Conservation (phyloP, 768 basidiomycete species). For the Paxillus involutus region DNA sequence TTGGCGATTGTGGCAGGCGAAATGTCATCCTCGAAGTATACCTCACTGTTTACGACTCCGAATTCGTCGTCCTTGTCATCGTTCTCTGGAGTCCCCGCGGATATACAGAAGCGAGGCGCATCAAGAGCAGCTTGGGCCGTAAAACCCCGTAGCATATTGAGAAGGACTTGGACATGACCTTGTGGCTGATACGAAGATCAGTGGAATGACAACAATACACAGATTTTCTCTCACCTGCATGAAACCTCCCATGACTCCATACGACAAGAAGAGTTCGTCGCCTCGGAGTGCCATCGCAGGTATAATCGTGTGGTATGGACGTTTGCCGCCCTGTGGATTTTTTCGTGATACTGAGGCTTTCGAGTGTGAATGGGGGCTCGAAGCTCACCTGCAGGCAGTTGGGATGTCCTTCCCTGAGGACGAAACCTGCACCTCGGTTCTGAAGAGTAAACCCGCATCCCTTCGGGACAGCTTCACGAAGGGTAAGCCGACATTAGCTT, state of each 20-base stretch:
- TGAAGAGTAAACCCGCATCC: slow-evolving; percentile 97
- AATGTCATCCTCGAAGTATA: slow-evolving; percentile 89
- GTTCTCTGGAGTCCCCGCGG: slow-evolving; percentile 71
- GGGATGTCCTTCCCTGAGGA: slow-evolving; percentile 76
- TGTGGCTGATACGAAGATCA: slow-evolving; percentile 60
- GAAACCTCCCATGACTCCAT: slow-evolving; percentile 90
- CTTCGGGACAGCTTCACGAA: slow-evolving; percentile 72
- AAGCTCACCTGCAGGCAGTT: slow-evolving; percentile 70
- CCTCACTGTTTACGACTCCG: slow-evolving; percentile 71
- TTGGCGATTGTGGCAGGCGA: slow-evolving; percentile 56
- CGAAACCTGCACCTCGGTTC: slow-evolving; percentile 88
- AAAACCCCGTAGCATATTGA: slow-evolving; percentile 87
- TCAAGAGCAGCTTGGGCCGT: slow-evolving; percentile 89
- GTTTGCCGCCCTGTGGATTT: slow-evolving; percentile 67
- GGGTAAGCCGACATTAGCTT: slow-evolving; percentile 2
- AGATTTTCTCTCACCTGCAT: slow-evolving; percentile 60
- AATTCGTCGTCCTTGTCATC: slow-evolving; percentile 48
- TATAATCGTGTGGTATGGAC: slow-evolving; percentile 92
- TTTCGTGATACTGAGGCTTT: background rate
- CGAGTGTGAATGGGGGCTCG: background rate
- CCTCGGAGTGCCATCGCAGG: slow-evolving; percentile 81
- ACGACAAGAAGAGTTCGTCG: slow-evolving; percentile 83
- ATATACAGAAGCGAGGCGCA: slow-evolving; percentile 95
- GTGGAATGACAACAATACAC: background rate
- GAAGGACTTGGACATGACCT: slow-evolving; percentile 92